Base-by-base conservation (phyloP, 805 yeast species). In the Zygotorulaspora chibaensis region DNA sequence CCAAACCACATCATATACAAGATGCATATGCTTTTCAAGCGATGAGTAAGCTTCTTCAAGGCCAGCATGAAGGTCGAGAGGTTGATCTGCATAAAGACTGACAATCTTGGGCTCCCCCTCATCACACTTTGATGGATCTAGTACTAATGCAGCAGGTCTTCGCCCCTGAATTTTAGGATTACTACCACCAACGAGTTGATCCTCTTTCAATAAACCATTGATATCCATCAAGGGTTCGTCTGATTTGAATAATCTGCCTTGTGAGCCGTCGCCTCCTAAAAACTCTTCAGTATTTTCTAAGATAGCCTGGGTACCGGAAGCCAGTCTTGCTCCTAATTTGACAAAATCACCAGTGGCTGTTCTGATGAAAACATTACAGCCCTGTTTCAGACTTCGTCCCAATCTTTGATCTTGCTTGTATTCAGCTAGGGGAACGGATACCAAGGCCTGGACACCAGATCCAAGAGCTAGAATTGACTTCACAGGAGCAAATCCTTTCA, bases 31-130 rank as follows among this genome's bases (percentile, higher is more conserved):
- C 47, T 75, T 73, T 9, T 84, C 90, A 35, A 90, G 62, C 2
- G 95, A 79, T 40, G 70, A 71, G 61, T 83, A 86, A 0, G 96
- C 96, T n/a, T 75, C 73, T 47, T 72, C 74, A 12, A 90, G 61
- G 0, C 98, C 98, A 53, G 83, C 83, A 50, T 76, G 78, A 18
- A 86, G 62, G 45, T 76, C 79, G 10, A 68, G 69, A 0, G 98
- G 98, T 61, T 87, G 97, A 58, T 87, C 80, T 1, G 96, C 87
- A 63, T 89, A 88, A 16, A 85, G 71, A 66, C 95, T 86, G 3
- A 84, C 73, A 10, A 70, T 65, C 45, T 68, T 72, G 1, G 65
- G 59, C 12, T 52, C 51, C n/a, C 55, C 63, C 5, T 50, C 55
- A 4, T 50, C 48, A 18, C 45, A 35, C 6, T 43, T 41, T 6